These are phyloP conservation scores for Raddia distichophylla DNA, from an alignment of 176 grass and related monocot species.

Conservation along the genomic window DNA sequence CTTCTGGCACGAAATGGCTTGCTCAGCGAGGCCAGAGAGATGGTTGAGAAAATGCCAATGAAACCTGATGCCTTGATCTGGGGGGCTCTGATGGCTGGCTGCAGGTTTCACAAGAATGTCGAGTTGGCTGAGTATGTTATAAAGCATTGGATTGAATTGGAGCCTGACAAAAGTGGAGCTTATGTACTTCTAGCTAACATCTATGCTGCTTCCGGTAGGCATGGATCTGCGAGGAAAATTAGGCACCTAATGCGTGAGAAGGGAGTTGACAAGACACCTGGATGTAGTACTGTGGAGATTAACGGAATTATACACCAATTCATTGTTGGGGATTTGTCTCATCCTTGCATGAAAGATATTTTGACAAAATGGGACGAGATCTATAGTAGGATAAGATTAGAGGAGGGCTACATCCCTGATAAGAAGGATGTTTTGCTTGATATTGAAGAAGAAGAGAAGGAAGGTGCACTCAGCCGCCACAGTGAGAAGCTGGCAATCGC, in stretches of 20 bases:
- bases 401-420: conserved; percentile 59
- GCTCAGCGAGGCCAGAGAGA: conserved; percentile 48
- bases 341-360: conserved; percentile 59
- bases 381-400: conserved; percentile 53
- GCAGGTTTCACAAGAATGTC: conserved; percentile 63
- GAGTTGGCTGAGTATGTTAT: conserved; percentile 52
- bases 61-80: conserved; percentile 63
- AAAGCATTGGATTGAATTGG: conserved; percentile 57
- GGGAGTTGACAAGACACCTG: conserved; percentile 59
- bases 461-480: conserved; percentile 49
- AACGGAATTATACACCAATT: conserved; percentile 61
- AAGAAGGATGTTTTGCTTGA: conserved; percentile 65
- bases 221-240: conserved; percentile 49
- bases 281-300: conserved; percentile 61
- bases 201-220: conserved; percentile 54
- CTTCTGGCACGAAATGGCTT: conserved; percentile 60
- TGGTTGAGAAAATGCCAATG: conserved; percentile 59
- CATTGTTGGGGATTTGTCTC: conserved; percentile 65
- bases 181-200: conserved; percentile 60
- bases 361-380: conserved; percentile 61
- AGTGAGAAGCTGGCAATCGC: conserved; percentile 68
- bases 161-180: conserved; percentile 59
- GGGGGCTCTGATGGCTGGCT: conserved; percentile 66
- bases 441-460: conserved; percentile 65
- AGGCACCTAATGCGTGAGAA: conserved; percentile 54